These are phyloP conservation scores for Paramecium sonneborni DNA, from an alignment of 73 alveolate species.

Conservation along the genomic window DNA sequence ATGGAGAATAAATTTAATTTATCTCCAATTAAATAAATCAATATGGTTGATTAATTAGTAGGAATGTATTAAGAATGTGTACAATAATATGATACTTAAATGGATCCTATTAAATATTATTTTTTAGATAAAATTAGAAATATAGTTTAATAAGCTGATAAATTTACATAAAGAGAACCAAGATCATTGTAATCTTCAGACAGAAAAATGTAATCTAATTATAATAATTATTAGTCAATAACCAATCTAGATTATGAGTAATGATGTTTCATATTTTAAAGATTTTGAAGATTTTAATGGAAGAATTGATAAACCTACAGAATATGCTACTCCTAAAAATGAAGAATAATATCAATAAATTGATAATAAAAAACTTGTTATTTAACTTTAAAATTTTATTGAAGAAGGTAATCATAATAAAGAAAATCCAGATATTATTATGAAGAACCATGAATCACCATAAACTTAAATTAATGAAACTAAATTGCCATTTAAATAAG, in stretches of 20 bases:
- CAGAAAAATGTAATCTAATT: background rate
- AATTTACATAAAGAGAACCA: constrained; percentile 39
- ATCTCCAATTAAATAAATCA: background rate
- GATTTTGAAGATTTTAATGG: constrained; percentile 25
- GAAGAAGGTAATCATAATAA: background rate
- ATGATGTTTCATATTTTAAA: constrained; percentile 33
- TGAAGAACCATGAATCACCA: constrained; percentile 28
- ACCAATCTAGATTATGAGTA: background rate
- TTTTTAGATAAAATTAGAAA: constrained; percentile 11
- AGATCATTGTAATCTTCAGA: constrained; percentile 10
- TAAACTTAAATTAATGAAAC: background rate
- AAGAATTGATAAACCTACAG: constrained; percentile 50
- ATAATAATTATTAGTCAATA: background rate
- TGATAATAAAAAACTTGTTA: background rate
- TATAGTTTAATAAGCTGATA: background rate
- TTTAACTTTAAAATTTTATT: background rate
- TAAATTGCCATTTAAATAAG: background rate
- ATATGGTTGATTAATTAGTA: constrained; percentile 36
- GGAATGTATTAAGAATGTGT: constrained; percentile 57
- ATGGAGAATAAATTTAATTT: constrained; percentile 1
- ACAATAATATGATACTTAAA: background rate
- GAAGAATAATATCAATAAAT: background rate
- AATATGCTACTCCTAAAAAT: constrained; percentile 12
- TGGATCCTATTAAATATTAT: constrained; percentile 50
- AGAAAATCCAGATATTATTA: background rate